Percentiles rank a stretch among this genome's conserved stretches.
Evolutionary conservation across 352 stramenopile species (phyloP).

Genomic region (Peronospora farinosa): DNA sequence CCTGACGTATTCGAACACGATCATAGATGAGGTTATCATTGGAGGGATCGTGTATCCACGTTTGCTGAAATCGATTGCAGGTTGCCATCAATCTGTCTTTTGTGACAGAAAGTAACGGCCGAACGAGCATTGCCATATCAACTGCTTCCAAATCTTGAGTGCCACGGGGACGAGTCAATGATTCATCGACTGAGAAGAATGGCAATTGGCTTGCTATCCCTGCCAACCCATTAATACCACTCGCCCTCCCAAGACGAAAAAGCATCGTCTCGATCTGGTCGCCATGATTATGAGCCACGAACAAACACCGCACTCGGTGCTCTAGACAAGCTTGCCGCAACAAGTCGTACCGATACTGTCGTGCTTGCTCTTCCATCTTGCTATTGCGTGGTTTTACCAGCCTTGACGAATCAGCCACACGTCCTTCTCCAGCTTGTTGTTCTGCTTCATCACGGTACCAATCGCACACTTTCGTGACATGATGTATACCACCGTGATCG

Average conservation of each 20-base stretch:
- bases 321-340: conserved; percentile 44
- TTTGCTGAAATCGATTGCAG: conserved; percentile 59
- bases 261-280: conserved; percentile 80
- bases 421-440: conserved; percentile 1
- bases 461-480: conserved; percentile 48
- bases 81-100: conserved; percentile 65
- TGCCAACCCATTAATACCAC: conserved; percentile 67
- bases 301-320: conserved; percentile 56
- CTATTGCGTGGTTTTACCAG: conserved; percentile 41
- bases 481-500: conserved; percentile 36
- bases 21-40: conserved; percentile 77
- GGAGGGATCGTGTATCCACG: conserved; percentile 79
- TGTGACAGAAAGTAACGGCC: conserved; percentile 51
- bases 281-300: conserved; percentile 72
- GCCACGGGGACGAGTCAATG: neutral
- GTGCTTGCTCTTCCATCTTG: conserved; percentile 72
- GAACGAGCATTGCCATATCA: conserved; percentile 34
- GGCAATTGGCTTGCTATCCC: conserved; percentile 43
- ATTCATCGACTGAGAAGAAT: conserved; percentile 20
- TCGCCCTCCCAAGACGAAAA: conserved; percentile 67
- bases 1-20: conserved; percentile 78
- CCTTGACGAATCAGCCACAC: neutral
- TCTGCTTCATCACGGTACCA: conserved; percentile 30
- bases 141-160: conserved; percentile 1
- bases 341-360: conserved; percentile 60